Percentiles rank a stretch among this genome's conserved stretches.
Evolutionary conservation across 73 alveolate species (phyloP).

Genomic region (Stentor roeselii): DNA sequence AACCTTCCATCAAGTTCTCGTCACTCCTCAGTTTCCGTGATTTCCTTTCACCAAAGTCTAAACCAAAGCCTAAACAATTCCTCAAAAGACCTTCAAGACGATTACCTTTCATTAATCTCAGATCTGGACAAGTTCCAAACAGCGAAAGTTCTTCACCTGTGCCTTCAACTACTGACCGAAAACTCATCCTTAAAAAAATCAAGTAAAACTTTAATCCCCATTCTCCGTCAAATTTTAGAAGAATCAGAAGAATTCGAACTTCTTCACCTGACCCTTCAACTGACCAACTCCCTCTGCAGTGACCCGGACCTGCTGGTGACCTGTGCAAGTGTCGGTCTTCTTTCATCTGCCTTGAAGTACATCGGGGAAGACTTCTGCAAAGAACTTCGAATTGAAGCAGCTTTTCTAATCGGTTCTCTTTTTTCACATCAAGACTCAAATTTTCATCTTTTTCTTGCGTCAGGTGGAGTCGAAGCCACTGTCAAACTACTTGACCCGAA

Average conservation of each 20-base stretch:
- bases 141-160: conserved; percentile 13
- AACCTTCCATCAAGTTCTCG: not conserved
- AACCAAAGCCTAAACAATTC: not conserved
- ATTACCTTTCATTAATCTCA: not conserved
- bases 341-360: conserved; percentile 31
- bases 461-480: conserved; percentile 50
- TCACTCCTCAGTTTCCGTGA: not conserved
- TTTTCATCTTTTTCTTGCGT: conserved; percentile 26
- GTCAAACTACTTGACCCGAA: conserved; percentile 47
- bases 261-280: conserved; percentile 32
- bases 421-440: conserved; percentile 24
- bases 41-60: not conserved
- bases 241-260: conserved; percentile 34
- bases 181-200: conserved; percentile 9
- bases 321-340: conserved; percentile 39
- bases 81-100: not conserved
- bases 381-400: conserved; percentile 55
- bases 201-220: conserved; percentile 27
- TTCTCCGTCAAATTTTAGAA: conserved; percentile 28
- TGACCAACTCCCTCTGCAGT: conserved; percentile 37
- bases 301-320: conserved; percentile 36
- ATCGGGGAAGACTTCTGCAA: conserved; percentile 41
- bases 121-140: not conserved
- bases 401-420: conserved; percentile 47
- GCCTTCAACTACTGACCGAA: conserved; percentile 27